Percentiles rank a stretch among this genome's conserved stretches.
Conservation (phyloP, 139 green algal genomes). For the Zygnema circumcarinatum region DNA sequence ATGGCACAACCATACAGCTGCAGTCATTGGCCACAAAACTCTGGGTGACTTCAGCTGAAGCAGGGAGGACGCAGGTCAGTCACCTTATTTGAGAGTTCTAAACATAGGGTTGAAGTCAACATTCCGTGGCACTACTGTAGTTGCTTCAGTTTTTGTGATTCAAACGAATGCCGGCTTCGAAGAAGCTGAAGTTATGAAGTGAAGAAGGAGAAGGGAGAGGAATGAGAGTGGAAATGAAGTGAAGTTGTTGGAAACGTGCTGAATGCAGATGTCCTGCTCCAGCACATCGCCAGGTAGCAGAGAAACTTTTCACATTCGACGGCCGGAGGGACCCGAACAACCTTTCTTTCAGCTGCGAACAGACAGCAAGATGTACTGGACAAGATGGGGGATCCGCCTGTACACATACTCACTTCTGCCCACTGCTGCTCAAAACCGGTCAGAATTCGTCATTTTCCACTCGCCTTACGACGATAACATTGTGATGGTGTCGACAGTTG, state of each 20-base stretch:
- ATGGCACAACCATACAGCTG: constrained; percentile 11
- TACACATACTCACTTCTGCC: not conserved
- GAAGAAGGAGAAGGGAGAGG: too few species aligned
- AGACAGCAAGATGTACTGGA: not conserved
- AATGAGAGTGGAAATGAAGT: too few species aligned
- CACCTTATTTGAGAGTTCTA: too few species aligned
- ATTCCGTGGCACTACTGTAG: too few species aligned
- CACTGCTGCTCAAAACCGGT: not conserved
- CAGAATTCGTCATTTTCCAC: not conserved
- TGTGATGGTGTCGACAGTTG: not conserved
- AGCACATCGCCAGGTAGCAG: not conserved
- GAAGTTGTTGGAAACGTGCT: too few species aligned
- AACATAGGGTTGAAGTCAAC: too few species aligned
- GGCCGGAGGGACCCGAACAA: not conserved
- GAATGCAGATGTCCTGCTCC: not conserved
- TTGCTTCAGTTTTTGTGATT: too few species aligned
- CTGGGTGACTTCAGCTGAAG: too few species aligned
- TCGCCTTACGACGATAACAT: not conserved
- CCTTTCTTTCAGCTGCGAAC: not conserved
- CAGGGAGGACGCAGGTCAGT: too few species aligned
- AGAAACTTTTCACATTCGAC: constrained; percentile 10
- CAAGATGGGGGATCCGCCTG: not conserved
- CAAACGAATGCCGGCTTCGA: too few species aligned
- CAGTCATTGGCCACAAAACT: not conserved
- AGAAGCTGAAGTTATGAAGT: too few species aligned